Evolutionary conservation across 73 alveolate genomes (phyloP).

Genomic region (Tetrahymena elliotti): DNA sequence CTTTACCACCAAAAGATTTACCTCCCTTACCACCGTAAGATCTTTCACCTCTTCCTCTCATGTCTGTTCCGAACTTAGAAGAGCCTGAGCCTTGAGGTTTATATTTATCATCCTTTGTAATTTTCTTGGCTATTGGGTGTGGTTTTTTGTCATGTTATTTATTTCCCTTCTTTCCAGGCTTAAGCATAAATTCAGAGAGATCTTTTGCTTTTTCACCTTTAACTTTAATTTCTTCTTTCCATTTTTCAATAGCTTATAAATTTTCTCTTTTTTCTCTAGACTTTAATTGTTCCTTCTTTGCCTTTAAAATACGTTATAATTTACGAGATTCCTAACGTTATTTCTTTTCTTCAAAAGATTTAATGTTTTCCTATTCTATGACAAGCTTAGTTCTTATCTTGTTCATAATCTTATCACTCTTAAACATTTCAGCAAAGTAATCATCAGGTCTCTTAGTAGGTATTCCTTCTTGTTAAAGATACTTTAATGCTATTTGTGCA

Average conservation of each 20-base stretch:
- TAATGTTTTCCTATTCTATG: conserved; percentile 32
- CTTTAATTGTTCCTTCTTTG: conserved; percentile 43
- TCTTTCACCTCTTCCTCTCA: neutral
- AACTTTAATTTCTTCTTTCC: conserved; percentile 27
- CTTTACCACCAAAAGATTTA: neutral
- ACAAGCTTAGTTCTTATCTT: conserved; percentile 43
- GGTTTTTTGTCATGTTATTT: neutral
- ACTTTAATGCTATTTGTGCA: conserved; percentile 44
- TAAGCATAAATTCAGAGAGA: neutral
- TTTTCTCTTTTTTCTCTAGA: conserved; percentile 48
- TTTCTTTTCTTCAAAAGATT: conserved; percentile 45
- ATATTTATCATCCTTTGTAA: neutral
- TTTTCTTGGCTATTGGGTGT: neutral
- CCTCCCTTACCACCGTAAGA: neutral
- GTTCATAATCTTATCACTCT: conserved; percentile 47
- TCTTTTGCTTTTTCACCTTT: conserved; percentile 43
- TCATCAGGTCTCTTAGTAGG: conserved; percentile 60
- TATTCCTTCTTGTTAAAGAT: conserved; percentile 26
- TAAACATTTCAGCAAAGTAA: conserved; percentile 62
- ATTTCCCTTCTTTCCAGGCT: neutral
- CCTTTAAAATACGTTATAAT: conserved; percentile 11
- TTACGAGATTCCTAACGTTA: conserved; percentile 24
- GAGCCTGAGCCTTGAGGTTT: neutral
- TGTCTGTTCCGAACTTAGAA: neutral
- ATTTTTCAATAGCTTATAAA: conserved; percentile 26